phyloP scores from a whole-genome alignment of 441 rosid genomes.

The Gossypium trilobum region DNA sequence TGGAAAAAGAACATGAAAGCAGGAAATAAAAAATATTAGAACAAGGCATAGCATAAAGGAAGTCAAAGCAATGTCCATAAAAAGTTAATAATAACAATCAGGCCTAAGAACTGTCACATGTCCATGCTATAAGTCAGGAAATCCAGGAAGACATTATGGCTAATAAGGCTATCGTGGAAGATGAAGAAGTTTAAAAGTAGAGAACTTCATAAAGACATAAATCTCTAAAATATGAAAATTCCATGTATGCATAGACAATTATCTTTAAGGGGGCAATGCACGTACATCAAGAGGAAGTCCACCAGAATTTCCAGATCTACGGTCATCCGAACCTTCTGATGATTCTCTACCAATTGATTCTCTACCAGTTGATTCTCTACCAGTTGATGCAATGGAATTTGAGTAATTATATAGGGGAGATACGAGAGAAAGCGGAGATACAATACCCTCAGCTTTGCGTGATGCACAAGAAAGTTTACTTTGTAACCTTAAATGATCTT shows the following conservation, averaged over 20 bases:
- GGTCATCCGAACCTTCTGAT: conserved; percentile 51
- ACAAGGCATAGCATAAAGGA: not conserved
- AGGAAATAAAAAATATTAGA: conserved; percentile 13
- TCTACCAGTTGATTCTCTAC: conserved; percentile 43
- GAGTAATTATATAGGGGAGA: not conserved
- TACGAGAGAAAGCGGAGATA: conserved; percentile 63
- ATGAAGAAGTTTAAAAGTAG: not conserved
- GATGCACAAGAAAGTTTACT: conserved; percentile 74
- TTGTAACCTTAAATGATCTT: conserved; percentile 95
- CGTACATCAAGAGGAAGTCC: conserved; percentile 89
- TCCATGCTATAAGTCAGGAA: not conserved
- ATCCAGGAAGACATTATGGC: not conserved
- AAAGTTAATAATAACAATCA: not conserved
- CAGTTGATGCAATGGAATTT: conserved; percentile 26
- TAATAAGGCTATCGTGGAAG: not conserved
- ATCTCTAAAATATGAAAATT: not conserved
- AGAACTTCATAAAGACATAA: not conserved
- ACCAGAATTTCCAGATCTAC: conserved; percentile 53
- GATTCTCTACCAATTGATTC: conserved; percentile 51
- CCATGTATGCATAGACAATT: not conserved
- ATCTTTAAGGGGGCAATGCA: conserved; percentile 22
- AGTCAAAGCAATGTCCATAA: not conserved
- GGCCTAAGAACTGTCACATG: not conserved
- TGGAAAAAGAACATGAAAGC: not conserved
- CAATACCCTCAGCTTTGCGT: conserved; percentile 43